Evolutionary conservation across 345 rosid genomes (phyloP).

Genomic region (Sisymbrium altissimum): DNA sequence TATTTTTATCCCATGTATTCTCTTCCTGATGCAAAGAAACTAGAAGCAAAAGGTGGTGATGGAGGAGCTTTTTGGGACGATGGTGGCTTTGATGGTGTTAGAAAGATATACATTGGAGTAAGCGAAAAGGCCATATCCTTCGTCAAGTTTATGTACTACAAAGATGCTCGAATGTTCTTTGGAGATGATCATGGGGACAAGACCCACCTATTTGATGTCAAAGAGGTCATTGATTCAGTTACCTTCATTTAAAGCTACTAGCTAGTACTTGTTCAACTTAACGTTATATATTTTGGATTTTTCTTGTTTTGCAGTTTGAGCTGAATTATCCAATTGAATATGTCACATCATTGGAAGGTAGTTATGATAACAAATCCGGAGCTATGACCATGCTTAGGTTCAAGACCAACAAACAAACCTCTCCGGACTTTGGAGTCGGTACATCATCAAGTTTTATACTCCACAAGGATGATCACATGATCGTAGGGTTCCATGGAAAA

Average conservation of each 20-base stretch:
- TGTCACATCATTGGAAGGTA: neutral
- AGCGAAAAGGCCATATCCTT: neutral
- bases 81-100: neutral
- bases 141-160: slow-evolving; percentile 13
- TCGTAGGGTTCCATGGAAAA: slow-evolving; percentile 20
- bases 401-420: neutral
- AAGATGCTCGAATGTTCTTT: neutral
- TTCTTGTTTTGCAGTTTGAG: neutral
- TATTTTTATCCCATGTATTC: neutral
- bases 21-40: neutral
- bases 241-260: neutral
- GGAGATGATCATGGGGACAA: slow-evolving; percentile 17
- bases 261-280: neutral
- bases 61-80: neutral
- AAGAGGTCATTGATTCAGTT: neutral
- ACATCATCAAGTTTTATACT: neutral
- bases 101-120: neutral
- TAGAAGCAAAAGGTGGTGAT: neutral
- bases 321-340: neutral
- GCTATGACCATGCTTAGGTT: slow-evolving; percentile 14
- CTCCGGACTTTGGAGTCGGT: neutral
- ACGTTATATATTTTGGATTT: neutral
- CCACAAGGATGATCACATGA: neutral
- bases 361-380: neutral
- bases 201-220: neutral